These are phyloP conservation scores for Warburgia ugandensis DNA, from an alignment of 164 flowering plant species.

Conservation along the genomic window DNA sequence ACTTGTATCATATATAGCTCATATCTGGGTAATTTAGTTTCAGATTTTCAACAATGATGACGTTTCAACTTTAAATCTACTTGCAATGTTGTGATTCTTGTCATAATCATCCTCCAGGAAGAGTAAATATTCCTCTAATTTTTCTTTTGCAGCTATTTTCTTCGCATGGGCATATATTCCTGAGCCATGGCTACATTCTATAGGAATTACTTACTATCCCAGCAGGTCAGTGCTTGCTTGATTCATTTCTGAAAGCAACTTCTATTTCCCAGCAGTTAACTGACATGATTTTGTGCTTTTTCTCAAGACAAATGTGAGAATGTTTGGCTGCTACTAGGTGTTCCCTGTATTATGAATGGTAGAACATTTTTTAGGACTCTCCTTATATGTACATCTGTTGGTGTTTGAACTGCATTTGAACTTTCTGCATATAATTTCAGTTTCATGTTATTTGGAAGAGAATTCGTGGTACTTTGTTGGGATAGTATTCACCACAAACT, in stretches of 20 bases:
- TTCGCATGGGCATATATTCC: slow-evolving; percentile 90
- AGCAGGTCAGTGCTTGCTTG: slow-evolving; percentile 43
- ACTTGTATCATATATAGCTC: not conserved
- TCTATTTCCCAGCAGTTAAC: not conserved
- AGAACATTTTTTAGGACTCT: not conserved
- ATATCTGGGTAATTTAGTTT: not conserved
- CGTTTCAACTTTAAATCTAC: not conserved
- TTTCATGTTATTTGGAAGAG: no score
- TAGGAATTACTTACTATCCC: slow-evolving; percentile 82
- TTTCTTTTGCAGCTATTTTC: slow-evolving; percentile 45
- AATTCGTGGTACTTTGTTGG: no score
- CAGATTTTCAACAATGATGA: not conserved
- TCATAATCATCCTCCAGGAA: no score
- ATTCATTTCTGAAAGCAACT: not conserved
- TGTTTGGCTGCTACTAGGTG: no score
- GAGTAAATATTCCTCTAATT: no score
- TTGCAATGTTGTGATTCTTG: slow-evolving; percentile 2
- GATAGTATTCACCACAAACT: no score
- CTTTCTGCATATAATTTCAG: no score
- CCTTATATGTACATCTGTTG: not conserved
- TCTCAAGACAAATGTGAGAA: not conserved
- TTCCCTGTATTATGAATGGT: no score
- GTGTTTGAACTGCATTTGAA: not conserved
- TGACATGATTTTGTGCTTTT: not conserved
- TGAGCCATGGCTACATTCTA: slow-evolving; percentile 58